Base-by-base conservation (phyloP, 768 basidiomycete species). In the Pholiota microspora region DNA sequence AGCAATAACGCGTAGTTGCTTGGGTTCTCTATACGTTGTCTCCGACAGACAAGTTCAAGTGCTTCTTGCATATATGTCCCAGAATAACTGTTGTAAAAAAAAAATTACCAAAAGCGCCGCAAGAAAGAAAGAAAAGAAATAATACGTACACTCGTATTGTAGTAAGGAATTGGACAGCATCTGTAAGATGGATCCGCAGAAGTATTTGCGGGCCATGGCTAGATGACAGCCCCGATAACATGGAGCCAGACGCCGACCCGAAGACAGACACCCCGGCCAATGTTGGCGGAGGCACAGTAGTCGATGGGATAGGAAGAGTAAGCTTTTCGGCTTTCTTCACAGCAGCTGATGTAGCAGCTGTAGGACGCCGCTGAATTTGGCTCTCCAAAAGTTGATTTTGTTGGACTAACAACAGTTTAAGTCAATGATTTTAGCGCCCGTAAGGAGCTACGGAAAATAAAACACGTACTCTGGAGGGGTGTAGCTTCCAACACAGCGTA, bases 51-150 rank as follows among this genome's bases (percentile, higher is more conserved):
- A 21, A 86, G 76, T 57, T 97, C 96, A 23, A 97, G 80, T 0
- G 92, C 92, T 68, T 98, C 96, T 62, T 95, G 94, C 83, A 98
- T 89, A 68, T 98, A 98, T 87, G 93, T 97, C 8, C 91, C 93
- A 12, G 91, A 85, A 9, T 92, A 86, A 4, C 88, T 92, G 62
- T 45, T 42, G 3, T 28, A 28, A 28, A 51, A 47, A 54, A 29
- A n/a, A n/a, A n/a, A n/a, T n/a, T n/a, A n/a, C n/a, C n/a, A n/a
- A n/a, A n/a, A n/a, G n/a, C n/a, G n/a, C n/a, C n/a, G n/a, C n/a
- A n/a, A n/a, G n/a, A n/a, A n/a, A n/a, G 36, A 2, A 28, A 31
- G 23, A 28, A 9, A 23, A n/a, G n/a, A n/a, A n/a, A 9, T 1
- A 3, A 16, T 15, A 75, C 91, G 49, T 78, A 96, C 92, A 93